Evolutionary conservation across 768 basidiomycete genomes (phyloP).

Genomic region (Auricularia heimuer): DNA sequence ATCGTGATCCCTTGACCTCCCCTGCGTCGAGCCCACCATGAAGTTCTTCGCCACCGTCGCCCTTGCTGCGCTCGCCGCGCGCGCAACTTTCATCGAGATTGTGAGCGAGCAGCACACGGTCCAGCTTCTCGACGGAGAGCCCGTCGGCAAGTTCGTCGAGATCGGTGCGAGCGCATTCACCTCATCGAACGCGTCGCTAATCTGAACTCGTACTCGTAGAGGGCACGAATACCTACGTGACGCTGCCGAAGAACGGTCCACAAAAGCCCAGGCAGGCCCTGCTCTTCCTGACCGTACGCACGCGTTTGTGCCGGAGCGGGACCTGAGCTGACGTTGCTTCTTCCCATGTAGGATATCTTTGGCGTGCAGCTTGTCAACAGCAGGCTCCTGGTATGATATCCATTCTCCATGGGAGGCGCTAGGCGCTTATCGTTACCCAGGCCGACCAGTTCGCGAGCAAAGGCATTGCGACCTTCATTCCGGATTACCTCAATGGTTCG

Average conservation of each 20-base stretch:
- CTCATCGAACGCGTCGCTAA: too few species aligned
- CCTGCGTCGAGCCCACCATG: too few species aligned
- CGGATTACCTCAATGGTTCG: background rate
- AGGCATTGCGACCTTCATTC: background rate
- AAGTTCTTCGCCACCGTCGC: too few species aligned
- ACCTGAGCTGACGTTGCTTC: background rate
- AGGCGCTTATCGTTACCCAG: background rate
- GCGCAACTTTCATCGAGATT: too few species aligned
- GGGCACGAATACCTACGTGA: background rate
- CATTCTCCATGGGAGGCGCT: too few species aligned
- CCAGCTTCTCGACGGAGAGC: background rate
- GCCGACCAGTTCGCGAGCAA: background rate
- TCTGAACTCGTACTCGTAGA: background rate
- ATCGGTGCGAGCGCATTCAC: background rate
- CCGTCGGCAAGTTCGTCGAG: background rate
- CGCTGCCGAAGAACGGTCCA: background rate
- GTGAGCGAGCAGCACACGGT: too few species aligned
- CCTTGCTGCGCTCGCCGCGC: too few species aligned
- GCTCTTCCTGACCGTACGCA: background rate
- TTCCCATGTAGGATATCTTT: background rate
- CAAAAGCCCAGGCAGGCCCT: background rate
- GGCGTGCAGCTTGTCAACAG: background rate
- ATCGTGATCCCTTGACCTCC: too few species aligned
- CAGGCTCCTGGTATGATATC: background rate
- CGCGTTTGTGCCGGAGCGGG: too few species aligned